Base-by-base conservation (phyloP, 352 stramenopile genomes). In the Blastocystis sp. region DNA sequence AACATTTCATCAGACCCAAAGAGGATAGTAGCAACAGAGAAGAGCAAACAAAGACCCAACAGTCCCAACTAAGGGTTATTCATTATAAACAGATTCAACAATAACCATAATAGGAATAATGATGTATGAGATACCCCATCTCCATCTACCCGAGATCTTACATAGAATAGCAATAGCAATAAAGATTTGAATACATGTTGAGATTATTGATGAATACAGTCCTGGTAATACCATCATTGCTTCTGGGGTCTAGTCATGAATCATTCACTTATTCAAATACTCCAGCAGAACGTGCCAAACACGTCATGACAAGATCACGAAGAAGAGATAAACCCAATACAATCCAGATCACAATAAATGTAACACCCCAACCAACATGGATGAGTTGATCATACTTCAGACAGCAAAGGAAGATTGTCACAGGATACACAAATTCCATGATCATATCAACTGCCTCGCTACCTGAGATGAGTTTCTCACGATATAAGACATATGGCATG, bases 91-190 rank as follows among this genome's bases (percentile, higher is more conserved):
- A 46, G 39, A 2, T 7, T 61, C 35, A 1, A 83, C 71, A 24
- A 83, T 83, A 1, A 7, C n/a, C 0, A 42, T 37, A 24, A 83
- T 46, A 7, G 71, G 71, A 42, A 83, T 39, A 6, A 66, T 54
- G 39, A 83, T 24, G 14, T n/a, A 35, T 4, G 71, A 66, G 1
- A 83, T 51, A 16, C 19, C 29, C 71, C 71, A 83, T 29, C 42
- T 42, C 71, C 71, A 83, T 42, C 21, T 46, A 21, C 71, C 71
- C 1, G 71, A 83, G 19, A 83, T 83, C 71, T 83, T 83, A n/a
- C 51, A 56, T 7, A 83, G 51, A 14, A 83, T 27, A 35, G 32
- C 29, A 16, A 83, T 32, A 16, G 71, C 71, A 12, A 83, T 43
- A 16, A 83, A 21, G 35, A 83, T 65, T 7, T 66, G 37, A 12